These are phyloP conservation scores for Umbelopsis sp. DNA, from an alignment of 192 early-diverging fungal species.

Conservation along the genomic window DNA sequence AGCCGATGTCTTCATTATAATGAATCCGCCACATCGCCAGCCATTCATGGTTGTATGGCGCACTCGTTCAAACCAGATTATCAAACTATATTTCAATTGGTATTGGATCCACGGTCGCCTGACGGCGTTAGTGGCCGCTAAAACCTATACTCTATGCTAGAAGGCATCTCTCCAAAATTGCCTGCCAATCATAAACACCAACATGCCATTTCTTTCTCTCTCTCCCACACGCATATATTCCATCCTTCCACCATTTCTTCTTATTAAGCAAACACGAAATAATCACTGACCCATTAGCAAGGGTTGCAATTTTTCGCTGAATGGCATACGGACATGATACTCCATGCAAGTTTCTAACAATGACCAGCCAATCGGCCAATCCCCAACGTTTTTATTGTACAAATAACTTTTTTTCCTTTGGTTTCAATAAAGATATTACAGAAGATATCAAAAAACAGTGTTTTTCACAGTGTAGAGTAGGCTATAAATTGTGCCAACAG, in stretches of 20 bases:
- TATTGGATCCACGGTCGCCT: neutral
- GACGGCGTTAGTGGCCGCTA: neutral
- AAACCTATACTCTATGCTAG: neutral
- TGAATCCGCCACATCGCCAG: neutral
- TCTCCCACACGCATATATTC: no score
- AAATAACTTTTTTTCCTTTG: neutral
- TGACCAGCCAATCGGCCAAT: neutral
- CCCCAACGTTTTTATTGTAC: constrained; percentile 13
- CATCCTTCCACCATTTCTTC: no score
- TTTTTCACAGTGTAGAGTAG: neutral
- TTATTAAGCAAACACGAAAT: no score
- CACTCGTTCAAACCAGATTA: constrained; percentile 27
- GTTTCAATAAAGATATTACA: constrained; percentile 1
- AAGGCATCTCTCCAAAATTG: no score
- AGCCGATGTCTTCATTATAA: constrained; percentile 19
- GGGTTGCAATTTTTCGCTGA: no score
- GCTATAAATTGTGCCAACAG: neutral
- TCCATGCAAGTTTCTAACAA: neutral
- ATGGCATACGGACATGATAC: neutral
- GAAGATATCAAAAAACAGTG: constrained; percentile 1
- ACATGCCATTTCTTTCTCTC: no score
- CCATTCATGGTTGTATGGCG: constrained; percentile 20
- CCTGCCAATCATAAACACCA: no score
- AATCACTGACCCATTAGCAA: no score
- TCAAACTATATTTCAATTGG: constrained; percentile 23